Conservation (phyloP, 768 basidiomycete genomes). For the Solioccasus polychromus region DNA sequence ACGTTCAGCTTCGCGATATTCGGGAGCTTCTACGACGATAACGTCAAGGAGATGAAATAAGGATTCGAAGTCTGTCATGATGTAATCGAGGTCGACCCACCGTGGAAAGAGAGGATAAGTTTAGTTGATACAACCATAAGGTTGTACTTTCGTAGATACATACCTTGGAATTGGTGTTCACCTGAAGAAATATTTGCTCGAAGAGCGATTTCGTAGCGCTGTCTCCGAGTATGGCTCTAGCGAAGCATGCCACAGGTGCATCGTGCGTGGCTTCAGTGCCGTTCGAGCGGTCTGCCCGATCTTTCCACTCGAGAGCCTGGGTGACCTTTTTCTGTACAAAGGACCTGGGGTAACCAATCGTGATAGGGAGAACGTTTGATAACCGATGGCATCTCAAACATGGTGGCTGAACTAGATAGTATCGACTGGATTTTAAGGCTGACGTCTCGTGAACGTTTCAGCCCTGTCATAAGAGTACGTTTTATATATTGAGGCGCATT, state of each 20-base stretch:
- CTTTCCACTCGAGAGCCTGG: not conserved
- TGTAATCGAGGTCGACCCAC: constrained; percentile 2
- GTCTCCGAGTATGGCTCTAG: not conserved
- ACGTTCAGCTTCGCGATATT: not conserved
- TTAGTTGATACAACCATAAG: no score
- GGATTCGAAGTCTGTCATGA: not conserved
- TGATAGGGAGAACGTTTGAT: constrained; percentile 1
- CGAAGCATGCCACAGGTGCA: not conserved
- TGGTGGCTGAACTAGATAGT: not conserved
- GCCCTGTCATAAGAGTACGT: no score
- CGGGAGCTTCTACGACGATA: not conserved
- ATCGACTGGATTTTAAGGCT: no score
- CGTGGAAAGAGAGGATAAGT: not conserved
- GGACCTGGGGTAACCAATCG: not conserved
- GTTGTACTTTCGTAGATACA: no score
- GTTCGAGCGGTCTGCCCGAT: no score
- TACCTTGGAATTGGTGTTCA: constrained; percentile 6
- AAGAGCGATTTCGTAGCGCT: not conserved
- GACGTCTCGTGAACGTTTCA: no score
- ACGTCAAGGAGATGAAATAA: not conserved
- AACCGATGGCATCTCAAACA: not conserved
- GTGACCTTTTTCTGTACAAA: not conserved
- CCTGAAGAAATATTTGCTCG: not conserved
- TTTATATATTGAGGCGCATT: no score
- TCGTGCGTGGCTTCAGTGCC: not conserved